Base-by-base conservation (phyloP, 805 yeast species). In the Brettanomyces nanus region DNA sequence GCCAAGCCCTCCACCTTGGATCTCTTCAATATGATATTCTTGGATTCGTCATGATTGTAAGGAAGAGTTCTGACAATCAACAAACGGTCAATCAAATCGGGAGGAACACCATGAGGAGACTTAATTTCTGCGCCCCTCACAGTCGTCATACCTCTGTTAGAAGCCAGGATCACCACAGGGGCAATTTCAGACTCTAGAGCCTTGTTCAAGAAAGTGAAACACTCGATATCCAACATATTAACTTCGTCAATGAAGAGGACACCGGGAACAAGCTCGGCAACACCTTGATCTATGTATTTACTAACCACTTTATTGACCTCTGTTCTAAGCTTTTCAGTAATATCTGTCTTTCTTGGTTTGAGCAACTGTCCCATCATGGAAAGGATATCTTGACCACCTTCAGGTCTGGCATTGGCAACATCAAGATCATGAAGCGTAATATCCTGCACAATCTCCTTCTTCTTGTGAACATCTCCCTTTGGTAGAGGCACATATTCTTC, bases 251-350 rank as follows among this genome's bases (percentile, higher is more conserved):
- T 92, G 62, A 92, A 92, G 51, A 92, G 68, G 14, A 92, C 99
- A 52, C 99, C 99, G 11, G 98, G 97, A 30, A 86, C 86, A 47
- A 92, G 86, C 59, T 90, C 94, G 9, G 98, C 98, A 62, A 92
- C 92, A 43, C 98, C 97, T 69, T 92, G 97, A 65, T 92, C 97
- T 54, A 84, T 86, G 95, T 97, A 92, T 64, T 92, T 97, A 17
- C 94, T 95, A 37, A 92, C 96, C 65, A 92, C 89, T 31, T 89
- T 80, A 65, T 92, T 92, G 58, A 92, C 94, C 67, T 92, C 97
- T 50, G 85, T 94, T 61, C 99, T 79, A 21, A 92, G 87, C 61
- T 92, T 97, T 15, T 92, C 76, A 47, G 97, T 76, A 51, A 92
- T 92, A 66, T 92, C 99, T 49, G 98, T 92, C 67, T 92, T 92